Percentiles rank a stretch among this genome's conserved stretches.
Evolutionary conservation across 2,329 filamentous ascomycete genomes (phyloP).

Genomic region (Gaeumannomyces sp.): DNA sequence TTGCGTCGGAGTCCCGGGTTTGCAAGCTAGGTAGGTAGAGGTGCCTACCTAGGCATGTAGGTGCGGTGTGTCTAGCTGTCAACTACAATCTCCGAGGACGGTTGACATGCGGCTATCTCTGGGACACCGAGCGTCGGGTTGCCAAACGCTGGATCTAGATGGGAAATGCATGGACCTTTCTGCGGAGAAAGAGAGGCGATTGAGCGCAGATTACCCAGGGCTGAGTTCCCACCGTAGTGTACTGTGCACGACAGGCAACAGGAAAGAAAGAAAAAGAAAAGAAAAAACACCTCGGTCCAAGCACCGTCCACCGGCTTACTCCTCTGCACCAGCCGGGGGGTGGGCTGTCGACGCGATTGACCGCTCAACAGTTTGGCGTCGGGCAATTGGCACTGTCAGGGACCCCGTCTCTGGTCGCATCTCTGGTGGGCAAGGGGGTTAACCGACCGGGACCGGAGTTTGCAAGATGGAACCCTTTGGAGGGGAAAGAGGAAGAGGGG

Average conservation of each 20-base stretch:
- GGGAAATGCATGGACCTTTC: no score
- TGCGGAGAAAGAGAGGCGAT: no score
- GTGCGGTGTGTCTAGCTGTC: not conserved
- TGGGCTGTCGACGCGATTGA: not conserved
- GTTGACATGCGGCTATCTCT: not conserved
- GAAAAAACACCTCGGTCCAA: not conserved
- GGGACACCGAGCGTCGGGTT: no score
- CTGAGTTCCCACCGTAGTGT: no score
- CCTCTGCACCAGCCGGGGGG: not conserved
- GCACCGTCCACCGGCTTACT: not conserved
- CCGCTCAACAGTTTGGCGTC: not conserved
- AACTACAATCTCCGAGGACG: not conserved
- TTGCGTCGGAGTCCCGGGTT: not conserved
- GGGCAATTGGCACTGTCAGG: conserved; percentile 2
- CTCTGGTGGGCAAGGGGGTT: not conserved
- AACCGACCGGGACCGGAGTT: not conserved
- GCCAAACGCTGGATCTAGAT: no score
- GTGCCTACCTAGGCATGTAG: no score
- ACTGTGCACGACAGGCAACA: no score
- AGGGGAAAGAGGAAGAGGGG: not conserved
- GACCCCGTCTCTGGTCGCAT: not conserved
- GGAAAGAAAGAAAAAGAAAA: no score
- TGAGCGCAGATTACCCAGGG: no score
- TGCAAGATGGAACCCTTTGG: not conserved
- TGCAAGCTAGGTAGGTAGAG: no score